A percentile compares a stretch with the other conserved stretches of the same genome.
phyloP scores from a whole-genome alignment of 106 monocot species.

The Gastrodia elata region DNA sequence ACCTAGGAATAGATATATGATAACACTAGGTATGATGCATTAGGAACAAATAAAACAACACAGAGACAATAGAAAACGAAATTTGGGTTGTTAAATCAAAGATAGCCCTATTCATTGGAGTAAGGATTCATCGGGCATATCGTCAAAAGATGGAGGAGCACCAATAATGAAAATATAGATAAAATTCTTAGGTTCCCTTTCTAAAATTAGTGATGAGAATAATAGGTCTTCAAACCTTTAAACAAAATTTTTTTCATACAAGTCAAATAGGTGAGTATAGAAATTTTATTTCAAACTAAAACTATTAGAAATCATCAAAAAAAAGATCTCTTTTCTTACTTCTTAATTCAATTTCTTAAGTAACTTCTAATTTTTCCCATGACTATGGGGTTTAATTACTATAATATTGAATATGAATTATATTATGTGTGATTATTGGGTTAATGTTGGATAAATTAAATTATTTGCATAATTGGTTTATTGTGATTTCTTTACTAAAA shows the following conservation, averaged over 20 bases:
- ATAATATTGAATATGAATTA: no score
- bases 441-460: no score
- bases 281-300: neutral
- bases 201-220: neutral
- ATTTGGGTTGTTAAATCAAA: neutral
- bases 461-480: no score
- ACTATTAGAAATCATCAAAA: neutral
- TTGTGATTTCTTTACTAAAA: no score
- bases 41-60: neutral
- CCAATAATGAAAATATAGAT: neutral
- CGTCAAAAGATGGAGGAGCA: neutral
- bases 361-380: neutral
- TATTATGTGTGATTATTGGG: no score
- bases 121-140: neutral
- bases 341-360: neutral
- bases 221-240: neutral
- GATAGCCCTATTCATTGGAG: neutral
- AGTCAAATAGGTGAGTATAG: neutral
- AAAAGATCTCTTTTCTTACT: neutral
- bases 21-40: neutral
- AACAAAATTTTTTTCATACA: neutral
- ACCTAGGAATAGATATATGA: neutral
- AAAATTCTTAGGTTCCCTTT: neutral
- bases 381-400: no score
- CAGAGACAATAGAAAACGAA: neutral